A percentile compares a stretch with the other conserved stretches of the same genome.
These are phyloP conservation scores for Vachellia collinsii DNA, from an alignment of 306 rosid genomes.

Conservation along the genomic window DNA sequence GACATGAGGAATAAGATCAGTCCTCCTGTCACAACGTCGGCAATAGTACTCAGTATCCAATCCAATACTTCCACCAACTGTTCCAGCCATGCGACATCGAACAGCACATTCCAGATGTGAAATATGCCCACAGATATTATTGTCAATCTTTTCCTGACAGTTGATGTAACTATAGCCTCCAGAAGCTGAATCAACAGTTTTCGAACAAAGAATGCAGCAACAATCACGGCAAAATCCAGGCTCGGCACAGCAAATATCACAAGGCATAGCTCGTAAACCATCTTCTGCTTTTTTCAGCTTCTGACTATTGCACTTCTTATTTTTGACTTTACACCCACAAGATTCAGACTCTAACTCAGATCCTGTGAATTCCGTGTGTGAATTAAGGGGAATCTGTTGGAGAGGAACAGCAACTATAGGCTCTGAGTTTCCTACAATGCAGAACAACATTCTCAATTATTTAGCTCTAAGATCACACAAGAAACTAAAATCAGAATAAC, in stretches of 20 bases:
- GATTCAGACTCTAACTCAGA: constrained; percentile 39
- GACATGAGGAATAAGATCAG: constrained; percentile 70
- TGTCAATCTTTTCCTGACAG: constrained; percentile 53
- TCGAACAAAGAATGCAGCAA: constrained; percentile 79
- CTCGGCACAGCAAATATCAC: constrained; percentile 81
- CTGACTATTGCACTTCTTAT: constrained; percentile 60
- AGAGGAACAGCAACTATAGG: constrained; percentile 49
- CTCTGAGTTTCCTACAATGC: constrained; percentile 39
- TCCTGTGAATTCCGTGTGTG: constrained; percentile 30
- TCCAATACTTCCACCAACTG: constrained; percentile 68
- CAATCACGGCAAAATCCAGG: constrained; percentile 80
- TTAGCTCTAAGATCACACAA: constrained; percentile 6
- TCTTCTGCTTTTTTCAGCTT: constrained; percentile 44
- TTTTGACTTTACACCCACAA: constrained; percentile 65
- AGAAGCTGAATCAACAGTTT: constrained; percentile 50
- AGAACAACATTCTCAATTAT: constrained; percentile 14
- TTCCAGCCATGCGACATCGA: constrained; percentile 69
- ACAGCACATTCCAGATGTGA: constrained; percentile 84
- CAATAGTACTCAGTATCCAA: constrained; percentile 78
- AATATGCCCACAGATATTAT: constrained; percentile 71
- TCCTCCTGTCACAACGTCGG: constrained; percentile 81
- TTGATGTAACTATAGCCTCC: constrained; percentile 74
- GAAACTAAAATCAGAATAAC: background rate
- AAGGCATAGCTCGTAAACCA: constrained; percentile 51
- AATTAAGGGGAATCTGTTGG: constrained; percentile 37